Evolutionary conservation across 768 basidiomycete genomes (phyloP).

Genomic region (Serendipita vermifera): DNA sequence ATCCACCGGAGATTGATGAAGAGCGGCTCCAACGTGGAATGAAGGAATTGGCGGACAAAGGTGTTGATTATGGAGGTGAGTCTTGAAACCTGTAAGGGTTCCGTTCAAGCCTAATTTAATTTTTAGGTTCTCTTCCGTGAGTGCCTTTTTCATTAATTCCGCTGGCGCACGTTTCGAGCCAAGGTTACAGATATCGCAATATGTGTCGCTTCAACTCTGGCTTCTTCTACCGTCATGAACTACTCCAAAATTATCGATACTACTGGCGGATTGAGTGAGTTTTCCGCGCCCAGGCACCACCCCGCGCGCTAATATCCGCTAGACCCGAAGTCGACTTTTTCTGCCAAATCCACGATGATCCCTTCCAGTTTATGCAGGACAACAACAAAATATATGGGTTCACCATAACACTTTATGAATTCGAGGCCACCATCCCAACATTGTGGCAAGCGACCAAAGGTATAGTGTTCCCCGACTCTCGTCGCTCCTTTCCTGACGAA

Average conservation of each 20-base stretch:
- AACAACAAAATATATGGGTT: slow-evolving; percentile 74
- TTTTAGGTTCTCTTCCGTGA: slow-evolving; percentile 7
- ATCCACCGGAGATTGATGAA: slow-evolving; percentile 65
- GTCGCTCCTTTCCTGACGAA: not conserved
- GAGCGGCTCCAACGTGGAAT: slow-evolving; percentile 40
- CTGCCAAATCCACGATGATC: slow-evolving; percentile 66
- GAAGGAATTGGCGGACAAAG: slow-evolving; percentile 37
- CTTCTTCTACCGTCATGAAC: slow-evolving; percentile 72
- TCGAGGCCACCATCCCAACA: slow-evolving; percentile 64
- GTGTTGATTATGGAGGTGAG: slow-evolving; percentile 60
- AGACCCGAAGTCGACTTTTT: slow-evolving; percentile 67
- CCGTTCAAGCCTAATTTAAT: too few species aligned
- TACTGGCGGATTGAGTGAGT: slow-evolving; percentile 94
- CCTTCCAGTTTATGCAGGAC: slow-evolving; percentile 69
- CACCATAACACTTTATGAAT: slow-evolving; percentile 68
- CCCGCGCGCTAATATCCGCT: too few species aligned
- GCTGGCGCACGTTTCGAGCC: too few species aligned
- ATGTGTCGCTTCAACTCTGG: slow-evolving; percentile 96
- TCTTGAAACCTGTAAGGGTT: too few species aligned
- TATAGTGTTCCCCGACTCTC: slow-evolving; percentile 23
- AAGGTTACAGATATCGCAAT: slow-evolving; percentile 61
- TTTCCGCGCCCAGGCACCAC: too few species aligned
- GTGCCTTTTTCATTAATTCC: too few species aligned
- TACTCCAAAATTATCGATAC: slow-evolving; percentile 64
- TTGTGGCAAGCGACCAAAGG: slow-evolving; percentile 67